phyloP scores from a whole-genome alignment of 306 rosid genomes.

The Vigna reflexopilosa region DNA sequence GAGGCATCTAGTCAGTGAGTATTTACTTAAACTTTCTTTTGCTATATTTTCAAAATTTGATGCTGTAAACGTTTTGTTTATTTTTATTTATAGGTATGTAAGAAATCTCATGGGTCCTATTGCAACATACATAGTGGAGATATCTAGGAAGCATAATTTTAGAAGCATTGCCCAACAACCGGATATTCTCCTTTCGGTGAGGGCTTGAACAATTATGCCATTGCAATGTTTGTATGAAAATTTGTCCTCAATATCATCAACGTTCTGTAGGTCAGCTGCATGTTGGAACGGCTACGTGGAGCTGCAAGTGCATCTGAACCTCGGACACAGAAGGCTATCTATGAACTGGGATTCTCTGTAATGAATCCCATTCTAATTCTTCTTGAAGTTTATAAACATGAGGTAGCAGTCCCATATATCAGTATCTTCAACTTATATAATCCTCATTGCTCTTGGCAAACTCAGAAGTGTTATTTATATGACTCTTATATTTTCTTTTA shows the following conservation, averaged over 20 bases:
- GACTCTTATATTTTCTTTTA: slow-evolving; percentile 4
- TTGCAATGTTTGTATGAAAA: slow-evolving; percentile 34
- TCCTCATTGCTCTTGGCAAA: slow-evolving; percentile 29
- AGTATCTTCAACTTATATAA: slow-evolving; percentile 19
- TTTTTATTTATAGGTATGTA: slow-evolving; percentile 61
- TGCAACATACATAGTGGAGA: slow-evolving; percentile 70
- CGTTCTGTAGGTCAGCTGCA: slow-evolving; percentile 83
- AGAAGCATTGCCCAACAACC: slow-evolving; percentile 86
- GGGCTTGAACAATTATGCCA: slow-evolving; percentile 41
- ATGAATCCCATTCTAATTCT: slow-evolving; percentile 72
- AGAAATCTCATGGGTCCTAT: slow-evolving; percentile 83
- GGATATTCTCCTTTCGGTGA: slow-evolving; percentile 73
- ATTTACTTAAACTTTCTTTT: slow-evolving; percentile 30
- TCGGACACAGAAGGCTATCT: slow-evolving; percentile 84
- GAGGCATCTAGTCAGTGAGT: slow-evolving; percentile 89
- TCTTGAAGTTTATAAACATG: slow-evolving; percentile 90
- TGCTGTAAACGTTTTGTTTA: slow-evolving; percentile 29
- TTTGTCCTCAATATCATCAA: slow-evolving; percentile 39
- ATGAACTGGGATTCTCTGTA: slow-evolving; percentile 87
- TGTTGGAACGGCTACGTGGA: slow-evolving; percentile 95
- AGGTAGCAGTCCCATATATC: slow-evolving; percentile 61
- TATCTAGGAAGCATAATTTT: slow-evolving; percentile 74
- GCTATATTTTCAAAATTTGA: slow-evolving; percentile 23
- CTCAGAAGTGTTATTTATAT: slow-evolving; percentile 10
- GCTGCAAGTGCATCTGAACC: slow-evolving; percentile 95